Base-by-base conservation (phyloP, 768 basidiomycete species). In the Trametes cingulata region DNA sequence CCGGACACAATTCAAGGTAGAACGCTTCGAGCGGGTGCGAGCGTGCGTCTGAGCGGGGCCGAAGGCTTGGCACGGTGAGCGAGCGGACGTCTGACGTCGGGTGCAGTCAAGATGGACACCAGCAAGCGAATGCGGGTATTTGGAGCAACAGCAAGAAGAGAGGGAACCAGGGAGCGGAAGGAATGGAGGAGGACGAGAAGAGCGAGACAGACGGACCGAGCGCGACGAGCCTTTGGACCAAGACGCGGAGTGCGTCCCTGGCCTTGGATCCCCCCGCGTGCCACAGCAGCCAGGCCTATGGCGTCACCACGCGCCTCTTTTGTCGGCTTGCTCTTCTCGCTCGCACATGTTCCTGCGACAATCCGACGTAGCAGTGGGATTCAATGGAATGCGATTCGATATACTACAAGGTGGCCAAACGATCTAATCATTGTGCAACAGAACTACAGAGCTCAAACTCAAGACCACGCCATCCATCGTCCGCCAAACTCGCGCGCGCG, bases 401-500 rank as follows among this genome's bases (percentile, higher is more conserved):
- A 63, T 56, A 63, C 58, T 63, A 63, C 62, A 63, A 46, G 52
- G 29, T 41, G 47, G 52, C 42, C 50, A 52, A 51, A 50, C 58
- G 57, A 58, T 66, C 65, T 66, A 63, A 37, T 58, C 60, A 60
- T 61, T 65, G 63, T 59, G 61, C 56, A 43, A 41, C 35, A 57
- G 24, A 49, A 52, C 56, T 53, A 57, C 51, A 57, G 9, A 42
- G 56, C 61, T 49, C 40, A 37, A 62, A 58, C 24, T 39, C 39
- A 49, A 53, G 50, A 56, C 54, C 33, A 41, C 46, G 24, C 39
- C 56, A 40, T 50, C 61, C 55, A 46, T 36, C 50, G 46, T 51
- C 52, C 58, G 19, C 29, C 52, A 50, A 19, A 50, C 22, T 37
- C 50, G 37, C 40, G 45, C 35, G 37, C 15, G 19, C 20, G n/a